Evolutionary conservation across 2,329 filamentous ascomycete genomes (phyloP).

Genomic region (Cadophora gregata): DNA sequence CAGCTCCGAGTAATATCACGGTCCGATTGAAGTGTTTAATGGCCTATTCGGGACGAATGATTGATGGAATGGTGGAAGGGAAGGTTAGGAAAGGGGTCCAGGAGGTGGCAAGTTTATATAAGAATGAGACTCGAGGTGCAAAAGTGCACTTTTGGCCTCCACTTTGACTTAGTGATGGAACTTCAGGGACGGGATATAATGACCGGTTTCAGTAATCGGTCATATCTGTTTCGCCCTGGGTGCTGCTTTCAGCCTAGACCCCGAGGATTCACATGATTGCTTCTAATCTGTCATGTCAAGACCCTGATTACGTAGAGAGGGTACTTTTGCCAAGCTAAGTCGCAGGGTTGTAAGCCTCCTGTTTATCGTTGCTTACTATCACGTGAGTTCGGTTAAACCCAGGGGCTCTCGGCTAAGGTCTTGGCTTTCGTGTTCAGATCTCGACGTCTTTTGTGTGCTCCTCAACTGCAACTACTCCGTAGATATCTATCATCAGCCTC

Average conservation of each 20-base stretch:
- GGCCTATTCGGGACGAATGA: neutral
- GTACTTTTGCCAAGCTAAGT: neutral
- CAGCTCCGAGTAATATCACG: neutral
- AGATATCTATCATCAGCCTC: slow-evolving; percentile 25
- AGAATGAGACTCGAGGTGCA: neutral
- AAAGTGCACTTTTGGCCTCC: slow-evolving; percentile 13
- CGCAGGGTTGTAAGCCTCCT: slow-evolving; percentile 7
- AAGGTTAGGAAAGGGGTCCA: neutral
- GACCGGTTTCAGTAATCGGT: neutral
- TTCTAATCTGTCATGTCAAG: slow-evolving; percentile 3
- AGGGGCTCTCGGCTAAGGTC: slow-evolving; percentile 1
- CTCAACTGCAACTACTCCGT: neutral
- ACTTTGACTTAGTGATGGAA: neutral
- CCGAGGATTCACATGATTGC: neutral
- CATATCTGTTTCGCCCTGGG: neutral
- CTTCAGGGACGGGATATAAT: neutral
- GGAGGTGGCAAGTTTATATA: neutral
- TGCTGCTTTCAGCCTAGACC: neutral
- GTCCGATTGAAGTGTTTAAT: slow-evolving; percentile 2
- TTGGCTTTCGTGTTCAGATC: neutral
- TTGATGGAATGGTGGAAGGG: neutral
- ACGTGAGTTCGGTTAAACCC: slow-evolving; percentile 4
- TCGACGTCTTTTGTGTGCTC: neutral
- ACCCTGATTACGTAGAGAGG: neutral
- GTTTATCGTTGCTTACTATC: slow-evolving; percentile 3